phyloP scores from a whole-genome alignment of 1,284 basidiomycete genomes.

The Irpex sp. region DNA sequence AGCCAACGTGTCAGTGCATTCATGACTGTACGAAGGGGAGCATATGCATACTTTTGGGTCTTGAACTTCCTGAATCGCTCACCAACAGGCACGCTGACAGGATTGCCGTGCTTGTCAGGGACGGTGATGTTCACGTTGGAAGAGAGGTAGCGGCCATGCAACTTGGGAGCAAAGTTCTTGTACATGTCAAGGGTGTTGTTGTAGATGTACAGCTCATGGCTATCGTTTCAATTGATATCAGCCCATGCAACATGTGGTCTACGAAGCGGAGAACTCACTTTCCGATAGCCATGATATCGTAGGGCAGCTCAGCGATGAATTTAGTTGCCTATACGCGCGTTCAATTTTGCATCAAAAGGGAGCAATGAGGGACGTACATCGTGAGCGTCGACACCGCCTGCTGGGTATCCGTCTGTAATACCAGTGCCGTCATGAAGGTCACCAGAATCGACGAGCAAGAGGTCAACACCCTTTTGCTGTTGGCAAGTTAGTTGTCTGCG shows the following conservation, averaged over 20 bases:
- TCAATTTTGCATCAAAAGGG: background rate
- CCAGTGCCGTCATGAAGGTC: slow-evolving; percentile 85
- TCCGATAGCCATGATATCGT: slow-evolving; percentile 83
- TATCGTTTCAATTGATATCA: slow-evolving; percentile 19
- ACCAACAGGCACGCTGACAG: slow-evolving; percentile 59
- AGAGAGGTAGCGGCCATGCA: slow-evolving; percentile 75
- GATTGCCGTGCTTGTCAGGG: slow-evolving; percentile 44
- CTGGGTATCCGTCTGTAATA: slow-evolving; percentile 67
- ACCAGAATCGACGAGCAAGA: slow-evolving; percentile 70
- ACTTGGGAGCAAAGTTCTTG: slow-evolving; percentile 69
- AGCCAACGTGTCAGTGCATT: background rate
- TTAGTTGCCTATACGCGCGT: slow-evolving; percentile 50
- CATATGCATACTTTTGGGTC: slow-evolving; percentile 57
- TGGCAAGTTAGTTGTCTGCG: background rate
- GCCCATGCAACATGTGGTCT: background rate
- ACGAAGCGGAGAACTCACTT: slow-evolving; percentile 46
- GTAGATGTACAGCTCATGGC: slow-evolving; percentile 85
- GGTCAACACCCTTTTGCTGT: slow-evolving; percentile 64
- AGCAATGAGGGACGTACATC: slow-evolving; percentile 39
- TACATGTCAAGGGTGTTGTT: slow-evolving; percentile 77
- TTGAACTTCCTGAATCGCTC: slow-evolving; percentile 72
- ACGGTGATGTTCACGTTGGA: slow-evolving; percentile 86
- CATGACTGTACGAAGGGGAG: background rate
- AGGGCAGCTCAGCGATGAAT: slow-evolving; percentile 73
- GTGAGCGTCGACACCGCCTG: slow-evolving; percentile 70